Conservation (phyloP, 495 filamentous ascomycete species). For the Penicillium flavigenum region DNA sequence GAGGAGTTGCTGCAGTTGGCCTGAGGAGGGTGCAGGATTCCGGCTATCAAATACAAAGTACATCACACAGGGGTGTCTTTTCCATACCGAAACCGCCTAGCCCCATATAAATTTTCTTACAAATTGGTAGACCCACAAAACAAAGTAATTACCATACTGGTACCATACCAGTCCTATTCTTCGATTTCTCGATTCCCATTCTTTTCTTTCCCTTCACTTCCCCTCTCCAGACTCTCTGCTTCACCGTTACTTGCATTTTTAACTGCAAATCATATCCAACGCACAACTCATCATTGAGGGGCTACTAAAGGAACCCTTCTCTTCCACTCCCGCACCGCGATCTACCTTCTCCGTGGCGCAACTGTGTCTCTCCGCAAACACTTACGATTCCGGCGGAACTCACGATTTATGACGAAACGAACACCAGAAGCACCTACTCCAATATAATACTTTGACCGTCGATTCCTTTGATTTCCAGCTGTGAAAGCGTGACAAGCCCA, state of each 20-base stretch:
- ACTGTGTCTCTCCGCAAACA: background rate
- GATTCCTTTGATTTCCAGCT: background rate
- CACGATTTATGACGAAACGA: slow-evolving; percentile 38
- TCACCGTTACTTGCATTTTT: slow-evolving; percentile 20
- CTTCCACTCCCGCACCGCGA: background rate
- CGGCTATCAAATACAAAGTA: slow-evolving; percentile 7
- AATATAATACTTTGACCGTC: background rate
- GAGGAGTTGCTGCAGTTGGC: slow-evolving; percentile 14
- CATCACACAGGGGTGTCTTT: slow-evolving; percentile 1
- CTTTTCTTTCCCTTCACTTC: slow-evolving; percentile 15
- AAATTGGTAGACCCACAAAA: background rate
- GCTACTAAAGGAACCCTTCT: slow-evolving; percentile 7
- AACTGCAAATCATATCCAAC: slow-evolving; percentile 1
- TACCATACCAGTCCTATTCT: slow-evolving; percentile 17
- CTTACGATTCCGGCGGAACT: slow-evolving; percentile 7
- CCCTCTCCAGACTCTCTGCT: slow-evolving; percentile 13
- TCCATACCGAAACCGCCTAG: slow-evolving; percentile 9
- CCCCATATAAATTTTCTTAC: background rate
- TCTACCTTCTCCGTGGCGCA: background rate
- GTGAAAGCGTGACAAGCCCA: background rate
- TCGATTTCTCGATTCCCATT: slow-evolving; percentile 17
- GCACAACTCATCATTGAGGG: background rate
- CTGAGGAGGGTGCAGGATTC: slow-evolving; percentile 8
- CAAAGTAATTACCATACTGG: slow-evolving; percentile 18
- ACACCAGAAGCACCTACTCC: background rate